Percentiles rank a stretch among this genome's conserved stretches.
phyloP scores from a whole-genome alignment of 441 rosid genomes.

The Hura crepitans region DNA sequence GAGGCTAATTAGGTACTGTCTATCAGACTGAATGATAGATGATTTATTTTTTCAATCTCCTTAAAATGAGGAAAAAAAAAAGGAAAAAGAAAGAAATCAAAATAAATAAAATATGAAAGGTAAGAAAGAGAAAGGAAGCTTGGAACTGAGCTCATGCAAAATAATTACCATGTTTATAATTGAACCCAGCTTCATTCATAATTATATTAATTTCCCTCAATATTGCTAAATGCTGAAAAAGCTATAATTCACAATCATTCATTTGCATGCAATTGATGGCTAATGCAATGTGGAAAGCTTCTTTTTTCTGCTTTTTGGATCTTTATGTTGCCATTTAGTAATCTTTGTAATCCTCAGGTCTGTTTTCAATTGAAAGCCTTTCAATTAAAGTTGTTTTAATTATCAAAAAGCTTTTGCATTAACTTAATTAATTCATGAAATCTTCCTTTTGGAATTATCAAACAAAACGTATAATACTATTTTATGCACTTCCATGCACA shows the following conservation, averaged over 20 bases:
- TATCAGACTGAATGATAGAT: too few relatives aligned
- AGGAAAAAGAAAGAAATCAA: too few relatives aligned
- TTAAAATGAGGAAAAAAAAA: too few relatives aligned
- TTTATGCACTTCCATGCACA: conserved; percentile 18
- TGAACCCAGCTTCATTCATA: neutral
- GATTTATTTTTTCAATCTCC: too few relatives aligned
- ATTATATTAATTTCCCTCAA: neutral
- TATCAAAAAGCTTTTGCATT: neutral
- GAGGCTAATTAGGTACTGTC: too few relatives aligned
- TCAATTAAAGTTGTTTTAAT: neutral
- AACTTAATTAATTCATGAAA: neutral
- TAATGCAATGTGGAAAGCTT: conserved; percentile 2
- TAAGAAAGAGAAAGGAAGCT: too few relatives aligned
- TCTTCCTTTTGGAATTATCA: conserved; percentile 1
- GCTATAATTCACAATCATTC: neutral
- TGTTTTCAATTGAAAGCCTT: conserved; percentile 2
- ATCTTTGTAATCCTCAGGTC: conserved; percentile 4
- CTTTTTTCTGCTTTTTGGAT: neutral
- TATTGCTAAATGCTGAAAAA: too few relatives aligned
- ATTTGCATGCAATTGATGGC: conserved; percentile 20
- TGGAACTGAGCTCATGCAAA: too few relatives aligned
- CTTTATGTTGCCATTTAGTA: conserved; percentile 9
- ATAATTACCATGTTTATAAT: too few relatives aligned
- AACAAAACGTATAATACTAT: neutral
- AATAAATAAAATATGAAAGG: too few relatives aligned